phyloP scores from a whole-genome alignment of 1,284 basidiomycete genomes.

The Stygiomarasmius scandens region DNA sequence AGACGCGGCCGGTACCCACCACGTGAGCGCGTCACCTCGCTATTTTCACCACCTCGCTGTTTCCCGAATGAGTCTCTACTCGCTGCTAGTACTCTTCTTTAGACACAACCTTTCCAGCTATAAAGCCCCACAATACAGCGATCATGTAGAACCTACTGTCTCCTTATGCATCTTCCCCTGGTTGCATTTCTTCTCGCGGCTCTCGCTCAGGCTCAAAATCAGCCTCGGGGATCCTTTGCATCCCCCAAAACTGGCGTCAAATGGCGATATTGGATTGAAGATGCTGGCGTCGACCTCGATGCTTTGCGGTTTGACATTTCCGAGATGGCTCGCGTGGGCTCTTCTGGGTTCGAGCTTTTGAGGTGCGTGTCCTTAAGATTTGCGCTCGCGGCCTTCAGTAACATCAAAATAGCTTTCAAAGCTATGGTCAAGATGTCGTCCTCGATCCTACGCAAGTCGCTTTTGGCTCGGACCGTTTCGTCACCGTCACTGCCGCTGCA shows the following conservation, averaged over 20 bases:
- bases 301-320: conserved; percentile 16
- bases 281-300: conserved; percentile 15
- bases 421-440: conserved; percentile 15
- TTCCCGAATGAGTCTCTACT: no score
- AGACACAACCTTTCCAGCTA: no score
- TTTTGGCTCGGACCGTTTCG: conserved; percentile 21
- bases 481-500: conserved; percentile 11
- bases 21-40: no score
- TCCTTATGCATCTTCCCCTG: no score
- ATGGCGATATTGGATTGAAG: conserved; percentile 23
- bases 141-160: no score
- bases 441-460: conserved; percentile 20
- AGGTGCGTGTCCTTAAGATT: conserved; percentile 6
- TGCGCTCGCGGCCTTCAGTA: background rate
- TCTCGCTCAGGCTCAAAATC: no score
- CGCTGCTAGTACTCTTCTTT: no score
- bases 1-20: no score
- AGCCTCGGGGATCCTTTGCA: conserved; percentile 7
- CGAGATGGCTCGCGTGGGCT: conserved; percentile 18
- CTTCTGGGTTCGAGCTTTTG: conserved; percentile 20
- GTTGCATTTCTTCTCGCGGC: no score
- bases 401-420: conserved; percentile 8
- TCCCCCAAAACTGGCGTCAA: conserved; percentile 13
- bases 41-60: no score
- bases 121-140: no score